Evolutionary conservation across 225 moss, liverwort and hornwort genomes (phyloP).

Genomic region (Lunularia cruciata): DNA sequence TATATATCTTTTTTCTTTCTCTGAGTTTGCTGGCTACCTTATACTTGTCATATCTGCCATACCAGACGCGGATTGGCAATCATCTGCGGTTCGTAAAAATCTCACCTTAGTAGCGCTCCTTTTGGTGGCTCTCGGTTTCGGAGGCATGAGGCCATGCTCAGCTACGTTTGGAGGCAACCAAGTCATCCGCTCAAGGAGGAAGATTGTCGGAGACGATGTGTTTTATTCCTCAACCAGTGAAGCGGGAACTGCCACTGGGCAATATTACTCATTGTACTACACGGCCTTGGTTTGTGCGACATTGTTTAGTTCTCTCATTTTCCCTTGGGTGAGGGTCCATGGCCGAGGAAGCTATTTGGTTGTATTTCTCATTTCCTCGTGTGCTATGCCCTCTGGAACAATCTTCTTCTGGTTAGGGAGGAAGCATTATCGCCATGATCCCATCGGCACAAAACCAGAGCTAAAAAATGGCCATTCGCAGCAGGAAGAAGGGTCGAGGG

Average conservation of each 20-base stretch:
- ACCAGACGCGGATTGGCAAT: background rate
- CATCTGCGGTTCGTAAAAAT: background rate
- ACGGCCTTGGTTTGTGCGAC: background rate
- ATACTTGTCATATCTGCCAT: conserved; percentile 15
- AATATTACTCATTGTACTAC: conserved; percentile 28
- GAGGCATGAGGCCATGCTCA: conserved; percentile 30
- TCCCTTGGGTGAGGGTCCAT: conserved; percentile 20
- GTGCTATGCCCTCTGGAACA: conserved; percentile 12
- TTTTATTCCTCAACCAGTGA: background rate
- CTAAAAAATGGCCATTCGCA: background rate
- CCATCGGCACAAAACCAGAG: background rate
- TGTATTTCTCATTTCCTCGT: conserved; percentile 15
- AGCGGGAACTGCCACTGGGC: background rate
- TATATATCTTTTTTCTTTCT: conserved; percentile 8
- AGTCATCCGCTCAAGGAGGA: background rate
- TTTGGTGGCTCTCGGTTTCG: conserved; percentile 20
- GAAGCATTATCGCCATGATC: conserved; percentile 17
- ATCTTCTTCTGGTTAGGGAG: conserved; percentile 31
- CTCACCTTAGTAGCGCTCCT: conserved; percentile 12
- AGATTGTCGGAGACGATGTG: too few relatives aligned
- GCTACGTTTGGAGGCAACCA: conserved; percentile 31
- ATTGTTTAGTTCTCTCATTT: conserved; percentile 4
- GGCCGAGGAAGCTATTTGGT: conserved; percentile 16
- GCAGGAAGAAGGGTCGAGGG: background rate
- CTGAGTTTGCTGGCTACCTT: conserved; percentile 14